Evolutionary conservation across 1,139 yeast genomes (phyloP).

Genomic region (Sugiyamaella grinbergsii): DNA sequence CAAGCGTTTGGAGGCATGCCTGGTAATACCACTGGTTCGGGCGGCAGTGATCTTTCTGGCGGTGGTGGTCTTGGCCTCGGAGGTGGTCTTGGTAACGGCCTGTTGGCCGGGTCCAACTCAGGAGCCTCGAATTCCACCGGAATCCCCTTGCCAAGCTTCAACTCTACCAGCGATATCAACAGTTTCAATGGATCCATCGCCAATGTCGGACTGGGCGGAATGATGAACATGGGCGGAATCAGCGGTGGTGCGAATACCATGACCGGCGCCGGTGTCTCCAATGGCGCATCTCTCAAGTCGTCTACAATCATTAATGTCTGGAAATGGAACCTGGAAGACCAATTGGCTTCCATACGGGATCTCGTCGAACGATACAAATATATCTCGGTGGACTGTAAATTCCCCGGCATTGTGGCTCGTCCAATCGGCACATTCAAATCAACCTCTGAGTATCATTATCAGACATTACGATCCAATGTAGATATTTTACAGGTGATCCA

Average conservation of each 20-base stretch:
- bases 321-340: constrained; percentile 80
- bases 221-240: constrained; percentile 6
- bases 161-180: not conserved
- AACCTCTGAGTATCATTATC: constrained; percentile 92
- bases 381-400: constrained; percentile 79
- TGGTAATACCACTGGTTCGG: no score
- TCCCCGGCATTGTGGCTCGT: constrained; percentile 94
- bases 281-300: constrained; percentile 4
- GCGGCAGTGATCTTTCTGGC: no score
- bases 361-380: constrained; percentile 69
- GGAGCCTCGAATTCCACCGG: not conserved
- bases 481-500: constrained; percentile 86
- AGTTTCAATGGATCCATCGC: constrained; percentile 8
- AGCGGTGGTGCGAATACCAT: not conserved
- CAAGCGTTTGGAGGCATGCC: constrained; percentile 14
- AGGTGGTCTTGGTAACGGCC: constrained; percentile 16
- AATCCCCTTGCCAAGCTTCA: not conserved
- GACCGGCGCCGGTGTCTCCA: constrained; percentile 1
- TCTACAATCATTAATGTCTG: constrained; percentile 58
- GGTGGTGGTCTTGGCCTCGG: constrained; percentile 1
- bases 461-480: constrained; percentile 87
- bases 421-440: constrained; percentile 96
- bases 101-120: not conserved
- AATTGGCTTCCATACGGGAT: constrained; percentile 72
- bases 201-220: constrained; percentile 5